Percentiles rank a stretch among this genome's conserved stretches.
These are phyloP conservation scores for Trichoderma simmonsii DNA, from an alignment of 2,329 filamentous ascomycete genomes.

Conservation along the genomic window DNA sequence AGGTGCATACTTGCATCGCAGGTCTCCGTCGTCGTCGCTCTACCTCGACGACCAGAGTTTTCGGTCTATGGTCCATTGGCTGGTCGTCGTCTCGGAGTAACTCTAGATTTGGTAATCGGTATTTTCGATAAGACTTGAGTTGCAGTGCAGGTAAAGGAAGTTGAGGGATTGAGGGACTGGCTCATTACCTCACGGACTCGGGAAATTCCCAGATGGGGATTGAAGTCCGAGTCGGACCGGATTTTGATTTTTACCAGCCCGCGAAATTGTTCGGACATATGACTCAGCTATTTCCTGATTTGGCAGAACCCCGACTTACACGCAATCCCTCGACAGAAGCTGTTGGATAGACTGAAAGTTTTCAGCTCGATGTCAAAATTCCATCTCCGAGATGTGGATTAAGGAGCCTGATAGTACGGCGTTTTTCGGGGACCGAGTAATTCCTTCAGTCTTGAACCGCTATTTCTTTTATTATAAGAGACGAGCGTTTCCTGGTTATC, in stretches of 20 bases:
- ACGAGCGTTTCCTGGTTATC: not conserved
- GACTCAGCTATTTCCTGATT: slow-evolving; percentile 21
- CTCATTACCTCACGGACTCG: not conserved
- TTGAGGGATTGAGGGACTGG: not conserved
- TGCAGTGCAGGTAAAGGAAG: not conserved
- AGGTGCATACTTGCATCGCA: slow-evolving; percentile 26
- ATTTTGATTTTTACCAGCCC: not conserved
- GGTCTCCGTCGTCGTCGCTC: slow-evolving; percentile 30
- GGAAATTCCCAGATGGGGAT: not conserved
- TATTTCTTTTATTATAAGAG: not conserved
- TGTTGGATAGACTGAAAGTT: not conserved
- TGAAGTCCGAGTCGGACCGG: not conserved
- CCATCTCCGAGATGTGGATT: not conserved
- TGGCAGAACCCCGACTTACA: slow-evolving; percentile 6
- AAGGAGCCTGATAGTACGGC: not conserved
- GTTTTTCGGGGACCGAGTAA: not conserved
- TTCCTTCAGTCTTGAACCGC: not conserved
- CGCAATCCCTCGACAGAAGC: not conserved
- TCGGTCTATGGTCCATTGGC: not conserved
- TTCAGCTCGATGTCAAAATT: not conserved
- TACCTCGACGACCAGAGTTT: slow-evolving; percentile 21
- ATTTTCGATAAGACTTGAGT: not conserved
- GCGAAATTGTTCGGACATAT: slow-evolving; percentile 16
- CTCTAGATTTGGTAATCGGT: not conserved
- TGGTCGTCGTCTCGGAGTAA: not conserved